A percentile compares a stretch with the other conserved stretches of the same genome.
Conservation (phyloP, 2,329 filamentous ascomycete genomes). For the Volutella citrinella region DNA sequence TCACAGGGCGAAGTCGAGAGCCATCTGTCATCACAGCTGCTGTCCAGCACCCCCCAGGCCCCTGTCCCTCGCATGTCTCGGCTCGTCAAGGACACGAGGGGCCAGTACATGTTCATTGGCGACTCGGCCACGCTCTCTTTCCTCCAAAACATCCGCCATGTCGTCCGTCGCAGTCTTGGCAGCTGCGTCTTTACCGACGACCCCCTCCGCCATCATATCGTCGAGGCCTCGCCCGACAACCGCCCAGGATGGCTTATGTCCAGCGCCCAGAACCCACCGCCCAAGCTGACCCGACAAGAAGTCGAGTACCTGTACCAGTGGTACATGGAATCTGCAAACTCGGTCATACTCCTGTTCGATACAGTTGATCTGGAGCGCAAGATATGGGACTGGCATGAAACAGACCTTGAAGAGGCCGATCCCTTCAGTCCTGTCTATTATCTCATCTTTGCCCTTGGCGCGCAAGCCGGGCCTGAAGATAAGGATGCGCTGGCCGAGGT, state of each 20-base stretch:
- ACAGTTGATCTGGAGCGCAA: conserved; percentile 22
- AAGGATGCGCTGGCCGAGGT: conserved; percentile 31
- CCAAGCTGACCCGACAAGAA: conserved; percentile 20
- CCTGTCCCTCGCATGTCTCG: conserved; percentile 27
- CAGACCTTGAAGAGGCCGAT: conserved; percentile 15
- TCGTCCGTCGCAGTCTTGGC: conserved; percentile 28
- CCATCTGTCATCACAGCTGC: conserved; percentile 19
- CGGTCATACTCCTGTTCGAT: conserved; percentile 30
- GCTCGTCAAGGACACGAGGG: conserved; percentile 30
- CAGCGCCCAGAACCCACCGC: conserved; percentile 21
- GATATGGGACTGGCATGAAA: conserved; percentile 28
- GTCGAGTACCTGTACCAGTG: conserved; percentile 27
- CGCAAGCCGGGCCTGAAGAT: conserved; percentile 30
- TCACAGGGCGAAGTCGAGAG: too few relatives aligned
- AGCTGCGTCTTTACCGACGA: conserved; percentile 32
- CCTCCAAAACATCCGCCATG: conserved; percentile 31
- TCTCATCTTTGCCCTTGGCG: conserved; percentile 30
- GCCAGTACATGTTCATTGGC: conserved; percentile 35
- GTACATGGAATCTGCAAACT: conserved; percentile 28
- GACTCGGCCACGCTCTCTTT: conserved; percentile 34
- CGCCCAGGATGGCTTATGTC: conserved; percentile 25
- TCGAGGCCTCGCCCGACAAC: conserved; percentile 30
- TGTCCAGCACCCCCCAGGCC: conserved; percentile 21
- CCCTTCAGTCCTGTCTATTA: conserved; percentile 22
- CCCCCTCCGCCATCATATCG: conserved; percentile 30